Conservation (phyloP, 2,329 filamentous ascomycete species). For the Calonectria montana region DNA sequence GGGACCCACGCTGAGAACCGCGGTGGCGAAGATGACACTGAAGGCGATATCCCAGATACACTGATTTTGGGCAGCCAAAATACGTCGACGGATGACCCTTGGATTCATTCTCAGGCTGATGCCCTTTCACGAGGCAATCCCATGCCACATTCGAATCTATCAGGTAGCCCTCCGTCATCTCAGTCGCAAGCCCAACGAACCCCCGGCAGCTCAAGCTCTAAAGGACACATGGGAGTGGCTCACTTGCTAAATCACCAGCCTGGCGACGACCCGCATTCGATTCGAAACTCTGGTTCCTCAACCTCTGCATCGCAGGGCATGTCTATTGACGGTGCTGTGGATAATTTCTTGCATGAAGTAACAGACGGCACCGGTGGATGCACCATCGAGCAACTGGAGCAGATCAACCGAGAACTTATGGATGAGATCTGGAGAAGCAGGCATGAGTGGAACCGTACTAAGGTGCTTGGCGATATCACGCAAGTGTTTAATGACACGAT, state of each 20-base stretch:
- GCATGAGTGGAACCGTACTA: slow-evolving; percentile 84
- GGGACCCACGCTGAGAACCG: slow-evolving; percentile 65
- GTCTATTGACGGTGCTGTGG: slow-evolving; percentile 62
- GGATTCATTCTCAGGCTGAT: slow-evolving; percentile 69
- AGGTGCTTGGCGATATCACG: slow-evolving; percentile 72
- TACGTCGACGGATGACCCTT: slow-evolving; percentile 64
- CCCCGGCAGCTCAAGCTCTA: slow-evolving; percentile 46
- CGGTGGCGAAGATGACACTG: slow-evolving; percentile 45
- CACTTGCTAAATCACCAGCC: slow-evolving; percentile 56
- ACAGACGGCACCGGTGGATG: slow-evolving; percentile 78
- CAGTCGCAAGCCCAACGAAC: slow-evolving; percentile 46
- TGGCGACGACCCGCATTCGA: slow-evolving; percentile 48
- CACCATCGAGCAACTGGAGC: slow-evolving; percentile 93
- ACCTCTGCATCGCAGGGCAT: slow-evolving; percentile 59
- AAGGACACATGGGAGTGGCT: slow-evolving; percentile 45
- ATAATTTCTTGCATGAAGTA: slow-evolving; percentile 70
- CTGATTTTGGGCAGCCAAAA: slow-evolving; percentile 58
- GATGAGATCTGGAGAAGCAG: slow-evolving; percentile 85
- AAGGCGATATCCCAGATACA: slow-evolving; percentile 66
- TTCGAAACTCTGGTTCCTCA: slow-evolving; percentile 49
- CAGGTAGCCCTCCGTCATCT: slow-evolving; percentile 54
- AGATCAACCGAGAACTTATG: slow-evolving; percentile 92
- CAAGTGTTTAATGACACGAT: slow-evolving; percentile 82
- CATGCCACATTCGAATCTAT: slow-evolving; percentile 36
- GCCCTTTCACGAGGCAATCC: slow-evolving; percentile 57